Evolutionary conservation across 306 rosid species (phyloP).

Genomic region (Begonia peltatifolia): DNA sequence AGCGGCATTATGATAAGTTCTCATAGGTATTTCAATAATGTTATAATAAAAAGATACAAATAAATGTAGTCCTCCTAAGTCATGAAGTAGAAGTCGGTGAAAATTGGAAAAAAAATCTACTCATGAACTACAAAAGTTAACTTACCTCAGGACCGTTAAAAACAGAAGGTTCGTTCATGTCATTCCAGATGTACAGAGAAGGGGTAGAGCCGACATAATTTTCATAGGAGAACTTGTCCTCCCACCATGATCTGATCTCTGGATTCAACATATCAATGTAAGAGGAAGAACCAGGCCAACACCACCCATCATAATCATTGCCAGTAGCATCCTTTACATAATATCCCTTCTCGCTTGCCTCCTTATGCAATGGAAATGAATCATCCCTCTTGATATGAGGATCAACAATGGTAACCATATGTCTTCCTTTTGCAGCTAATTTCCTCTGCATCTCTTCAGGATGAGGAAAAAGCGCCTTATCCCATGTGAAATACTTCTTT

Average conservation of each 20-base stretch:
- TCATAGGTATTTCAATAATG: no score
- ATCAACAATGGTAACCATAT: conserved; percentile 88
- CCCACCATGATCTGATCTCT: conserved; percentile 89
- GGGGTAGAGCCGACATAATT: conserved; percentile 88
- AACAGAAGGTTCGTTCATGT: conserved; percentile 97
- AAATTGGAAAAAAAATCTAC: no score
- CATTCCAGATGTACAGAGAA: conserved; percentile 90
- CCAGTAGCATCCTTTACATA: conserved; percentile 87
- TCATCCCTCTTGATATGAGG: conserved; percentile 93
- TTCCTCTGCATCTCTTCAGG: conserved; percentile 96
- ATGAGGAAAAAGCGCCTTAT: conserved; percentile 53
- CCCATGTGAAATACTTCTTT: conserved; percentile 92
- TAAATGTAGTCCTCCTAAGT: no score
- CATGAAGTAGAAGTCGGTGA: no score
- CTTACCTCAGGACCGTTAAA: conserved; percentile 98
- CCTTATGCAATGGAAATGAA: conserved; percentile 49
- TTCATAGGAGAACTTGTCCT: conserved; percentile 48
- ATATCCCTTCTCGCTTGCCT: conserved; percentile 64
- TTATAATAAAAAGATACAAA: no score
- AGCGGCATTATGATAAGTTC: no score
- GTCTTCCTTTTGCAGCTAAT: conserved; percentile 70
- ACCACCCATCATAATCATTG: conserved; percentile 90
- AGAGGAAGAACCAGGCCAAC: conserved; percentile 98
- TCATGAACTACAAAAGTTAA: no score
- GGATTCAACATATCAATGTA: conserved; percentile 64